Evolutionary conservation across 1,284 basidiomycete species (phyloP), one percentile per base, ranked within the genome.

Genomic region (Cutaneotrichosporon sp.): DNA sequence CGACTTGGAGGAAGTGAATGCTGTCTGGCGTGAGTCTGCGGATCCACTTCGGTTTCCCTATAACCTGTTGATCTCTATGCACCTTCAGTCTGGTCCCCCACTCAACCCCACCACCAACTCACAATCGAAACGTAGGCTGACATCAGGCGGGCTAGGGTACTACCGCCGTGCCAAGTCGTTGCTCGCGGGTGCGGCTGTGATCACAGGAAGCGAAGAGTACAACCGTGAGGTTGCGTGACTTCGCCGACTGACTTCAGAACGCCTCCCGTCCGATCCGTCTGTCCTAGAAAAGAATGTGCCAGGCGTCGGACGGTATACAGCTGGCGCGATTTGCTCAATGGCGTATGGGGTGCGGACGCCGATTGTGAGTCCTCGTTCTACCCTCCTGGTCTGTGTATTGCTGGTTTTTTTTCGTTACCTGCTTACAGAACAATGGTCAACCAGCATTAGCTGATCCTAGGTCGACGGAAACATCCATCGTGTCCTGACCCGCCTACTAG

Each of bases 381-480:
- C 31, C 22, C 14, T 11, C 40, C 14, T 36, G 36, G 36, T 5
- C 36, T 36, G 36, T 13, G 9, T 47, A 2, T 21, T 47, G 46
- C 53, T 22, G 18, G 8, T 21, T 26, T 56, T 10, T 34, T 34
- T 34, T 34, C 34, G 34, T 36, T 26, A 26, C 26, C 26, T 26
- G 26, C 26, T 36, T 36, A 13, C 11, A 13, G 51, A 52, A 16
- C 30, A 21, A 46, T 4, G 6, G 4, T 16, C 21, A 5, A 5
- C 22, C 49, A 18, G 16, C 10, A 38, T n/a, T 0, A 21, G 31
- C 57, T 60, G 5, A 56, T 47, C 2, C 59, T 72, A 92, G 90
- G 83, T 97, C 55, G 94, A 97, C 75, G 94, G 94, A 31, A 97
- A 97, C 76, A 90, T 97, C 7, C 88, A 91, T 74, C 86, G 91